Percentiles rank a stretch among this genome's conserved stretches.
phyloP scores from a whole-genome alignment of 768 basidiomycete genomes.

The Pleurotus platypus region DNA sequence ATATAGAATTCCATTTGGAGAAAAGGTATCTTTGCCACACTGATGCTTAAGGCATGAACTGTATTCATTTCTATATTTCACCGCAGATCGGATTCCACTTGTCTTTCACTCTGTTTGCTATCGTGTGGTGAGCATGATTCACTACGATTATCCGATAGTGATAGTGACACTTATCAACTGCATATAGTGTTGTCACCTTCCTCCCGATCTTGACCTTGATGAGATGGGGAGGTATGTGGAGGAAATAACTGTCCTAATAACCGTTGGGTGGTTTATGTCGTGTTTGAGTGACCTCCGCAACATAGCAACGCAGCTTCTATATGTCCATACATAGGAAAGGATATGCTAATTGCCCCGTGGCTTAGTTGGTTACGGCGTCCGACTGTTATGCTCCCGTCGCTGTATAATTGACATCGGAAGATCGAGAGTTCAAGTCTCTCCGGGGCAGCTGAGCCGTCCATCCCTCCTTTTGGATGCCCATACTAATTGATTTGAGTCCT shows the following conservation, averaged over 20 bases:
- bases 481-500: no score
- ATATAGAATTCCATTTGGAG: constrained; percentile 32
- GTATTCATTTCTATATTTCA: background rate
- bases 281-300: background rate
- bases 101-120: constrained; percentile 33
- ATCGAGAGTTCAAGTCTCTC: constrained; percentile 6
- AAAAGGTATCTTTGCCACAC: constrained; percentile 18
- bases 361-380: constrained; percentile 6
- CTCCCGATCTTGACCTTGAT: constrained; percentile 30
- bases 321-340: background rate
- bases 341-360: background rate
- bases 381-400: background rate
- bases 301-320: background rate
- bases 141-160: background rate
- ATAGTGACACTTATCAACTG: background rate
- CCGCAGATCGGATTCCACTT: constrained; percentile 33
- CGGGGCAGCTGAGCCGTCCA: background rate
- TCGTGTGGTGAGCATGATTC: constrained; percentile 23
- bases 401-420: background rate
- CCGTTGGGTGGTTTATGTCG: constrained; percentile 12
- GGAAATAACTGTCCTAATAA: constrained; percentile 15
- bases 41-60: background rate
- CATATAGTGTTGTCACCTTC: constrained; percentile 25
- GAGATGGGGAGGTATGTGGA: constrained; percentile 30
- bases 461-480: background rate